Base-by-base conservation (phyloP, 495 filamentous ascomycete species). In the Penicillium lagena region DNA sequence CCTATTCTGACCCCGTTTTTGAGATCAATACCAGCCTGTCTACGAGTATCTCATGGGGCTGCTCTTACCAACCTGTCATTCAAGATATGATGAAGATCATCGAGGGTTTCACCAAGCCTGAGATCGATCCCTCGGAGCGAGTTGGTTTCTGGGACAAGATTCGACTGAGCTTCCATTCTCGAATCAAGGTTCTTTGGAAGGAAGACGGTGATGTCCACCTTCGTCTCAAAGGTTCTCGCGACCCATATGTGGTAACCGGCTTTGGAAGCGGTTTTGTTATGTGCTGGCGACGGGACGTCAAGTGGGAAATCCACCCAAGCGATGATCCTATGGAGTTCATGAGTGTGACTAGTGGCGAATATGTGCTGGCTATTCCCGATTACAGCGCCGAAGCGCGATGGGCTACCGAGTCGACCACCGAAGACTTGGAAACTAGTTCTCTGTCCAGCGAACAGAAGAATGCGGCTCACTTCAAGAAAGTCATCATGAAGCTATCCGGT, bases 61-160 rank as follows among this genome's bases (percentile, higher is more conserved):
- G 90, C 45, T 95, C 93, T 0, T 97, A 97, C 58, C 93, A 99
- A 50, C 93, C 93, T 22, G 94, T 90, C 9, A 96, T 99, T 42
- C 93, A 99, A 63, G 93, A 99, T 56, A 96, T 96, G 87, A 99
- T 99, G 93, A 96, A 97, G 81, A 89, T 94, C 17, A 88, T 99
- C 46, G 93, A 99, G 70, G 86, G 86, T 0, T 96, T 99, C 67
- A 95, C 90, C 9, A 99, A 97, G 53, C 87, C 89, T 5, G 89
- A 94, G 51, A 72, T 95, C 33, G 93, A 97, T 64, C 86, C 87
- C 6, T 96, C 91, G 1, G 93, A 99, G 34, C 79, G 87, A 35
- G 87, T 89, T 38, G 93, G 93, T 7, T 99, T 99, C 70, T 99
- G 93, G 93, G 93, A 99, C 62, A 99, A 99, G 73, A 96, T 99